Evolutionary conservation across 1,284 basidiomycete genomes (phyloP).

Genomic region (Prillingera fragicola): DNA sequence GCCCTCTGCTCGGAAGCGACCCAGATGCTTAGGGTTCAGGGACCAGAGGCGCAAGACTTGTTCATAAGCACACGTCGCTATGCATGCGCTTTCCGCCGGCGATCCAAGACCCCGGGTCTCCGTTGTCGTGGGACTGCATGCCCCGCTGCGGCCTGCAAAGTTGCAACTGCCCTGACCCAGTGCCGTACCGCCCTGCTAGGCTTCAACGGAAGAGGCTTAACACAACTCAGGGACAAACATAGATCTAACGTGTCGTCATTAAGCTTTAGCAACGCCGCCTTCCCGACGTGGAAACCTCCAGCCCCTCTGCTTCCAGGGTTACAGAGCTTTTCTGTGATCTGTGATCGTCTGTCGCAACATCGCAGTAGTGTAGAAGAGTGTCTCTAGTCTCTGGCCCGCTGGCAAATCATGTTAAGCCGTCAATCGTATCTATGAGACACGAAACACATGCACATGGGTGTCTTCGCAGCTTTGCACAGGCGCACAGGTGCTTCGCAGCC

Average conservation of each 20-base stretch:
- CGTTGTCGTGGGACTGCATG: too few species aligned
- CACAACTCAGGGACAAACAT: neutral
- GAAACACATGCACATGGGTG: constrained; percentile 3
- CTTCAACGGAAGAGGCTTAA: neutral
- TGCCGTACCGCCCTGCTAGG: neutral
- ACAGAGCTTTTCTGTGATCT: neutral
- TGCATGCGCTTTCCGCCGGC: neutral
- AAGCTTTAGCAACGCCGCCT: neutral
- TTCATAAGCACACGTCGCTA: neutral
- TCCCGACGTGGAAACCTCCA: neutral
- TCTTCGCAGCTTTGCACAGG: neutral
- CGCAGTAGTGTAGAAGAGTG: too few species aligned
- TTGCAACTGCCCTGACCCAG: neutral
- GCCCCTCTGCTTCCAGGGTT: neutral
- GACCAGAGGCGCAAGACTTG: too few species aligned
- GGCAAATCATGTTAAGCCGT: neutral
- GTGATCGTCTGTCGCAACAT: too few species aligned
- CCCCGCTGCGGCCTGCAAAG: neutral
- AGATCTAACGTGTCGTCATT: constrained; percentile 1
- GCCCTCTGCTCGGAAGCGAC: too few species aligned
- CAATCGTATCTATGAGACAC: neutral
- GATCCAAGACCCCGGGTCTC: neutral
- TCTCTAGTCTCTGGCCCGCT: neutral
- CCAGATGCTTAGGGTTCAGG: too few species aligned
- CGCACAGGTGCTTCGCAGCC: too few species aligned